Conservation (phyloP, 2,329 filamentous ascomycete species). For the Fusarium mangiferae region DNA sequence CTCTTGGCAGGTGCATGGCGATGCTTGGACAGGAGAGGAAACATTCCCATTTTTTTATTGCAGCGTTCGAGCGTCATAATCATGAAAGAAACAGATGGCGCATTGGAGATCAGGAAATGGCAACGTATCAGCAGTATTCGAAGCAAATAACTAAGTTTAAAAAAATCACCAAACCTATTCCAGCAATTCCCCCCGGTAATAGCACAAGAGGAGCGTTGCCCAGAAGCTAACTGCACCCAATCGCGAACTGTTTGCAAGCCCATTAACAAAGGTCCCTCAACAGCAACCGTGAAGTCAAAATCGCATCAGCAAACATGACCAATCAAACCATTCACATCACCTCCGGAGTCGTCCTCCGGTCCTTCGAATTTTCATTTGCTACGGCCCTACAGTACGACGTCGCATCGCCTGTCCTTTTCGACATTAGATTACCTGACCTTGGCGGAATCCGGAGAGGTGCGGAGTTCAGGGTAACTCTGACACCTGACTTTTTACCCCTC, state of each 20-base stretch:
- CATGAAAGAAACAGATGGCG: neutral
- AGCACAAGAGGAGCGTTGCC: neutral
- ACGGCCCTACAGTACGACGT: neutral
- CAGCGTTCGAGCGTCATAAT: neutral
- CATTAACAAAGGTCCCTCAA: neutral
- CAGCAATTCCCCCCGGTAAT: neutral
- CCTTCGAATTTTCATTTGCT: neutral
- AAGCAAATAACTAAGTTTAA: neutral
- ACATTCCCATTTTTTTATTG: neutral
- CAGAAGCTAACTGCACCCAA: neutral
- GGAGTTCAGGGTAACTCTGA: neutral
- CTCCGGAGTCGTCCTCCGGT: neutral
- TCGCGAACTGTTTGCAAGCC: neutral
- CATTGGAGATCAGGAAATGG: neutral
- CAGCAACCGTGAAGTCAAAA: neutral
- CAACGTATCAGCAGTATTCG: neutral
- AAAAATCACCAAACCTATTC: neutral
- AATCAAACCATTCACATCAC: neutral
- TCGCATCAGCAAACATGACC: neutral
- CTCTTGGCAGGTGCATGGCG: neutral
- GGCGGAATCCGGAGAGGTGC: neutral
- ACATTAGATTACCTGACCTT: neutral
- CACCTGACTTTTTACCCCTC: conserved; percentile 1
- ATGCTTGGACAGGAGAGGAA: neutral
- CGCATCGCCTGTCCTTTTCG: neutral